Percentiles rank a stretch among this genome's conserved stretches.
Conservation (phyloP, 2,329 filamentous ascomycete genomes). For the Incumbomyces lentus region DNA sequence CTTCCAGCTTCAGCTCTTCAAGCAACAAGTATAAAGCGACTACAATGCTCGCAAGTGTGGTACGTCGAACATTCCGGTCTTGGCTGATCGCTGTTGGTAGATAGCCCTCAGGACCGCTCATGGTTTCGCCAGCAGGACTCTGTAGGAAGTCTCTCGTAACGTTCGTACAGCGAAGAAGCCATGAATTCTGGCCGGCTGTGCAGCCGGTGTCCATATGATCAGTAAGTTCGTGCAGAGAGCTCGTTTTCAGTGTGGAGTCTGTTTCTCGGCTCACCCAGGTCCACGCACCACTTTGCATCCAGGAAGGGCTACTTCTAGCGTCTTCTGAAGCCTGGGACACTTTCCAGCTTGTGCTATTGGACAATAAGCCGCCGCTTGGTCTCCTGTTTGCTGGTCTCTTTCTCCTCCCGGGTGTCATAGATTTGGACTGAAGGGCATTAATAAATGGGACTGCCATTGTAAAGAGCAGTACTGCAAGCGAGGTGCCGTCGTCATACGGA, state of each 20-base stretch:
- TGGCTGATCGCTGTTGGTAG: slow-evolving; percentile 52
- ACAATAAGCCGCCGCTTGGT: slow-evolving; percentile 38
- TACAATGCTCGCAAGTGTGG: slow-evolving; percentile 58
- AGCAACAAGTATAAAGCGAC: slow-evolving; percentile 71
- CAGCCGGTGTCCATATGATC: background rate
- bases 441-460: slow-evolving; percentile 53
- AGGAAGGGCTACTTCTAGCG: slow-evolving; percentile 31
- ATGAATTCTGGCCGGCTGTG: slow-evolving; percentile 22
- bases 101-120: slow-evolving; percentile 48
- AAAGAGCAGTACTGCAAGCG: slow-evolving; percentile 53
- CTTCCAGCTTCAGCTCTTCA: slow-evolving; percentile 78
- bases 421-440: slow-evolving; percentile 25
- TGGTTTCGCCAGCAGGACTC: slow-evolving; percentile 47
- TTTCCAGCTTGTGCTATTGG: slow-evolving; percentile 30
- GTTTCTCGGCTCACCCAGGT: slow-evolving; percentile 50
- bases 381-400: slow-evolving; percentile 36
- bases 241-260: background rate
- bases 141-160: slow-evolving; percentile 57
- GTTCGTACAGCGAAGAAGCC: slow-evolving; percentile 38
- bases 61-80: slow-evolving; percentile 47
- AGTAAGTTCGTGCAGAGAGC: background rate
- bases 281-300: slow-evolving; percentile 56
- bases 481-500: slow-evolving; percentile 50
- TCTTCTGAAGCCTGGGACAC: slow-evolving; percentile 39
- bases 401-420: slow-evolving; percentile 25